Evolutionary conservation across 2,329 filamentous ascomycete species (phyloP), one percentile per base, ranked within the genome.

Genomic region (Verticillium nubilum): DNA sequence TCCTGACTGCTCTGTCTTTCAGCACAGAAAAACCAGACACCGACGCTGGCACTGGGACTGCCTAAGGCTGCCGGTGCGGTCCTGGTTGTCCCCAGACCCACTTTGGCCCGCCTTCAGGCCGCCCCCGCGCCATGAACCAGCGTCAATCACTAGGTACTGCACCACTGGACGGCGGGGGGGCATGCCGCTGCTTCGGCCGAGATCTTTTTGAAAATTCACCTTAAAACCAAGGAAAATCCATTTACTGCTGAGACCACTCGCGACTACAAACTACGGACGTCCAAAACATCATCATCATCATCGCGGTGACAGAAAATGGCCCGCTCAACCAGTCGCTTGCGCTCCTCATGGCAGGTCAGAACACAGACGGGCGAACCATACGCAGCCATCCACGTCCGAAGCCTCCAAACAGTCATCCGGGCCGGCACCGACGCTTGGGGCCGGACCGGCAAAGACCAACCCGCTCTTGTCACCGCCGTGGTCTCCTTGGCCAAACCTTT

Each of bases 371-470:
- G 78, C 54, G 76, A 80, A 64, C 74, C 80, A n/a, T 70, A 74
- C 2, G 80, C 84, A 52, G 68, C 76, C 15, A 83, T 92, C 64
- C 79, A 79, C 37, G 81, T 92, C 60, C 78, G 77, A 56, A 86
- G 90, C 67, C 81, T 92, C 1, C 77, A 83, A 61, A 76, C 84
- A 59, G 79, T 73, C 9, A 78, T 86, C 61, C 73, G 75, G 63
- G 84, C 80, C n/a, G 84, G 80, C 27, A 78, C 78, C 33, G 88
- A 92, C 69, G 87, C 87, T 54, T 92, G 89, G 89, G 86, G 86
- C 59, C 82, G 88, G 3, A 59, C 65, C 2, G 71, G 76, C 56
- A 84, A 83, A 64, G 70, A 77, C 12, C 89, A 92, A 72, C 88
- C 89, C 7, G 76, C 85, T 10, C 68, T 83, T 6, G 67, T 92